phyloP scores from a whole-genome alignment of 108 stramenopile species.

The Bacterosira constricta region DNA sequence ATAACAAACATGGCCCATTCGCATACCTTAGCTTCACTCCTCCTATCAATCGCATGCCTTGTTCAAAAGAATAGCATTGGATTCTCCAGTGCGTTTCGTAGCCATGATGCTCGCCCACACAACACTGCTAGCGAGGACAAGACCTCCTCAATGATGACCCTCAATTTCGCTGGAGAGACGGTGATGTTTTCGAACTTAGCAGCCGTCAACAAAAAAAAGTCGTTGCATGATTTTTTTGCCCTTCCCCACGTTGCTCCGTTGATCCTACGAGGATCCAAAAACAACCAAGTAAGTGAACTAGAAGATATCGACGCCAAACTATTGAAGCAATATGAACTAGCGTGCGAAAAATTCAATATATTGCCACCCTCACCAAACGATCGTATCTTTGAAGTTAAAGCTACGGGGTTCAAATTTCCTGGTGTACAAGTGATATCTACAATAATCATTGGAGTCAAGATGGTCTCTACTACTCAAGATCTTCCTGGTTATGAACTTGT shows the following conservation, averaged over 20 bases:
- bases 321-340: slow-evolving; percentile 18
- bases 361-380: slow-evolving; percentile 15
- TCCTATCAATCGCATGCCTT: too few species aligned
- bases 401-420: slow-evolving; percentile 41
- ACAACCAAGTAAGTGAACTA: slow-evolving; percentile 34
- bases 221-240: slow-evolving; percentile 38
- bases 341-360: slow-evolving; percentile 23
- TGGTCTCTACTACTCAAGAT: slow-evolving; percentile 15
- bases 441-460: slow-evolving; percentile 37
- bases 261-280: slow-evolving; percentile 40
- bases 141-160: slow-evolving; percentile 9
- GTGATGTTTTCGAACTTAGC: background rate
- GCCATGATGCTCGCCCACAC: background rate
- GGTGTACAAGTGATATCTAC: slow-evolving; percentile 32
- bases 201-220: background rate
- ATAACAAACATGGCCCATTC: too few species aligned
- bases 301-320: slow-evolving; percentile 22
- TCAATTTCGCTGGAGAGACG: slow-evolving; percentile 9
- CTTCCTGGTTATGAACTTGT: slow-evolving; percentile 40
- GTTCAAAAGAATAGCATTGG: too few species aligned
- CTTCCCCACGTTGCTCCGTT: slow-evolving; percentile 26
- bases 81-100: background rate
- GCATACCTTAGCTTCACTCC: too few species aligned
- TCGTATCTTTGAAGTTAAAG: slow-evolving; percentile 38
- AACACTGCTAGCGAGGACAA: background rate